phyloP scores from a whole-genome alignment of 352 stramenopile genomes.

The Blastocystis sp. region DNA sequence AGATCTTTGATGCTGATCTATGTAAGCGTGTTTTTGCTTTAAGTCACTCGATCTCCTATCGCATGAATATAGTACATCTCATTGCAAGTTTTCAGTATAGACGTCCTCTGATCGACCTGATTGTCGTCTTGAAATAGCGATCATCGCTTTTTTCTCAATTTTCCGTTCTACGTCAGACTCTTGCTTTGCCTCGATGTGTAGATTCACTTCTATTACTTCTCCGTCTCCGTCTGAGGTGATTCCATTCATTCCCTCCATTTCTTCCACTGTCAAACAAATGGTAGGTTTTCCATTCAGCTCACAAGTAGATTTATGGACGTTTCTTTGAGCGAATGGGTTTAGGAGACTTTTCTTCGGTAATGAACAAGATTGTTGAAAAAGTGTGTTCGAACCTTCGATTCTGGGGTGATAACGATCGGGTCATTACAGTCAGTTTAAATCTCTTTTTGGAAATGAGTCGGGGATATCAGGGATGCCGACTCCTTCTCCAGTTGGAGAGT shows the following conservation, averaged over 20 bases:
- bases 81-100: background rate
- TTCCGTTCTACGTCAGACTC: background rate
- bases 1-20: conserved; percentile 31
- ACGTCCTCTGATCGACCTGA: background rate
- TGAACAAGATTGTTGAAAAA: conserved; percentile 58
- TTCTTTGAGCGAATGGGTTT: conserved; percentile 36
- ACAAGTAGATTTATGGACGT: background rate
- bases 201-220: background rate
- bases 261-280: conserved; percentile 2
- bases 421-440: conserved; percentile 1
- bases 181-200: background rate
- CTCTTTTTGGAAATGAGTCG: conserved; percentile 45
- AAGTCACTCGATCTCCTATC: background rate
- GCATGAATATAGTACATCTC: background rate
- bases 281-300: background rate
- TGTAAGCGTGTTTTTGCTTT: conserved; percentile 54
- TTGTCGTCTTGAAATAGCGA: conserved; percentile 18
- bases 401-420: conserved; percentile 8
- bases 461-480: conserved; percentile 33
- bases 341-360: conserved; percentile 30
- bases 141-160: conserved; percentile 11
- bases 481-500: conserved; percentile 29
- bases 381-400: conserved; percentile 24
- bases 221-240: background rate
- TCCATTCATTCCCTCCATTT: background rate